Percentiles rank a stretch among this genome's conserved stretches.
Conservation (phyloP, 1,284 basidiomycete genomes). For the Ceratobasidium sp. region DNA sequence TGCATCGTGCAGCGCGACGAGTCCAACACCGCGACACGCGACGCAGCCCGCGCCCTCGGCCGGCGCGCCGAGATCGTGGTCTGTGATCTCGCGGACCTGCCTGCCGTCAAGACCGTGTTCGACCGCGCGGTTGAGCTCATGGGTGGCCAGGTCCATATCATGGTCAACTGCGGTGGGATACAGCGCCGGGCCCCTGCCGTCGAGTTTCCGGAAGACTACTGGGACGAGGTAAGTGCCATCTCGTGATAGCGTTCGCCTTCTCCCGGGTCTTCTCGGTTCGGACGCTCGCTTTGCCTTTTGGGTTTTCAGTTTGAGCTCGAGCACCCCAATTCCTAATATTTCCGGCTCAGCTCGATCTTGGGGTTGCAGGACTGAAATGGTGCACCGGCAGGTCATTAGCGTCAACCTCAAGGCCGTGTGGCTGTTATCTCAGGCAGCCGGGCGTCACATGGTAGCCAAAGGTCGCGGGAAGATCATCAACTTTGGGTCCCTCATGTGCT, state of each 20-base stretch:
- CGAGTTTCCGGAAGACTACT: slow-evolving; percentile 85
- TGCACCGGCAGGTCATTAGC: slow-evolving; percentile 67
- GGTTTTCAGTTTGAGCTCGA: slow-evolving; percentile 19
- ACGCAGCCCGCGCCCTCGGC: slow-evolving; percentile 62
- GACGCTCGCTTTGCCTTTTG: background rate
- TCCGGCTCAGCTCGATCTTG: slow-evolving; percentile 21
- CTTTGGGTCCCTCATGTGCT: slow-evolving; percentile 80
- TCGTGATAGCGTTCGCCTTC: slow-evolving; percentile 4
- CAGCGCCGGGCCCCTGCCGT: slow-evolving; percentile 86
- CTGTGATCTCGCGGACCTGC: slow-evolving; percentile 79
- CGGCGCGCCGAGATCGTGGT: slow-evolving; percentile 66
- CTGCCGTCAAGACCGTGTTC: slow-evolving; percentile 73
- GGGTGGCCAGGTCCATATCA: slow-evolving; percentile 78
- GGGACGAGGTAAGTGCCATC: slow-evolving; percentile 78
- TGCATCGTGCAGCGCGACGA: slow-evolving; percentile 77
- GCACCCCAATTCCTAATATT: slow-evolving; percentile 35
- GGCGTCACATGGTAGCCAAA: slow-evolving; percentile 80
- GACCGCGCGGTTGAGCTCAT: slow-evolving; percentile 70
- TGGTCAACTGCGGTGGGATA: slow-evolving; percentile 96
- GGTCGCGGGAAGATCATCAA: slow-evolving; percentile 83
- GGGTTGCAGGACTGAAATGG: slow-evolving; percentile 12
- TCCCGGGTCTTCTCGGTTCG: slow-evolving; percentile 4
- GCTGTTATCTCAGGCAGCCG: slow-evolving; percentile 79
- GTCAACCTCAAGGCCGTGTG: slow-evolving; percentile 83
- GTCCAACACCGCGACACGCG: slow-evolving; percentile 67